Evolutionary conservation across 345 rosid genomes (phyloP).

Genomic region (Boechera stricta): DNA sequence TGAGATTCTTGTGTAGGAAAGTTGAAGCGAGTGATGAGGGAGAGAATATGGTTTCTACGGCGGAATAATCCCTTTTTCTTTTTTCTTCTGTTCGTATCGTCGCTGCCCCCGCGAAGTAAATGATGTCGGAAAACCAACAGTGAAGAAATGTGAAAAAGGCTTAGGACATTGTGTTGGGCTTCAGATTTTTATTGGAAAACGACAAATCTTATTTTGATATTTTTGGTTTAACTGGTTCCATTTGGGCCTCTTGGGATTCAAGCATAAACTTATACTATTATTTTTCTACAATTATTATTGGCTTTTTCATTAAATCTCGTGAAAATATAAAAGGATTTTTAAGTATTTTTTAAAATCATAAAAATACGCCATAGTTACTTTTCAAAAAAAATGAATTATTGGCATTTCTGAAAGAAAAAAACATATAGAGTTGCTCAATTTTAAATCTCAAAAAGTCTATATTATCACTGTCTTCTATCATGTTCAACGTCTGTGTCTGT

Average conservation of each 20-base stretch:
- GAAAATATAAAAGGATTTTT: no score
- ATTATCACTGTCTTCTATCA: background rate
- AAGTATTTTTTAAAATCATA: no score
- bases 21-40: background rate
- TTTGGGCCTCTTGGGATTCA: conserved; percentile 33
- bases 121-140: conserved; percentile 31
- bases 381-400: no score
- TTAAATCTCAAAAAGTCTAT: background rate
- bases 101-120: conserved; percentile 8
- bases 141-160: background rate
- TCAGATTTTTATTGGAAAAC: background rate
- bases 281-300: background rate
- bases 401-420: background rate
- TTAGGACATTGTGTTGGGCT: conserved; percentile 35
- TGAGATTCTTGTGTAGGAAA: conserved; percentile 4
- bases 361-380: background rate
- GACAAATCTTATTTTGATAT: background rate
- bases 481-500: background rate
- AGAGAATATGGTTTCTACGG: conserved; percentile 23
- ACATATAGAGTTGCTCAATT: no score
- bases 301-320: background rate
- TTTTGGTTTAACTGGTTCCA: background rate
- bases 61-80: background rate
- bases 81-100: background rate
- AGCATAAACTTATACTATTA: background rate